A percentile compares a stretch with the other conserved stretches of the same genome.
phyloP scores from a whole-genome alignment of 148 eudicot genomes.

The Chenopodium quinoa region DNA sequence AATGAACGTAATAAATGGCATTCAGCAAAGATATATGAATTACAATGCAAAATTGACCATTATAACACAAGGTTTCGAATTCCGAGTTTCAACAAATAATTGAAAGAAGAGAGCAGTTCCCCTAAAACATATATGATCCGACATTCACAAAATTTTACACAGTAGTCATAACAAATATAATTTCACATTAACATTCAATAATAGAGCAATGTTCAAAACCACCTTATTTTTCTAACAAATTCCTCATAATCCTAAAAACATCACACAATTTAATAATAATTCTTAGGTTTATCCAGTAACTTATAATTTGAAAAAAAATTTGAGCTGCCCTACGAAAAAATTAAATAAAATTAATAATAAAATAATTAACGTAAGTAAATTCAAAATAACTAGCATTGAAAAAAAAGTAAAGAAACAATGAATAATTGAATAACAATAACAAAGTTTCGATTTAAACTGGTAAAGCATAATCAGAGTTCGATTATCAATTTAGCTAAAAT shows the following conservation, averaged over 20 bases:
- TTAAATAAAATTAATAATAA: too few relatives aligned
- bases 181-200: not conserved
- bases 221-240: too few relatives aligned
- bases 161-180: not conserved
- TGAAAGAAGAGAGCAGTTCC: not conserved
- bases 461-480: too few relatives aligned
- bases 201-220: not conserved
- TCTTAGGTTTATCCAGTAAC: not conserved
- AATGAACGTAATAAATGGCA: too few relatives aligned
- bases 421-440: too few relatives aligned
- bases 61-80: not conserved
- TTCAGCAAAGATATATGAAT: not conserved
- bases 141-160: not conserved
- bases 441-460: too few relatives aligned
- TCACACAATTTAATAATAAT: not conserved
- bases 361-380: too few relatives aligned
- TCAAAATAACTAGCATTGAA: too few relatives aligned
- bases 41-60: not conserved
- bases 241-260: not conserved
- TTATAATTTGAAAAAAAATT: too few relatives aligned
- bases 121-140: not conserved
- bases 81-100: not conserved
- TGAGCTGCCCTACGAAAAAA: too few relatives aligned
- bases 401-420: too few relatives aligned
- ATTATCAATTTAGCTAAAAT: too few relatives aligned